Evolutionary conservation across 495 filamentous ascomycete species (phyloP).

Genomic region (Physcia stellaris): DNA sequence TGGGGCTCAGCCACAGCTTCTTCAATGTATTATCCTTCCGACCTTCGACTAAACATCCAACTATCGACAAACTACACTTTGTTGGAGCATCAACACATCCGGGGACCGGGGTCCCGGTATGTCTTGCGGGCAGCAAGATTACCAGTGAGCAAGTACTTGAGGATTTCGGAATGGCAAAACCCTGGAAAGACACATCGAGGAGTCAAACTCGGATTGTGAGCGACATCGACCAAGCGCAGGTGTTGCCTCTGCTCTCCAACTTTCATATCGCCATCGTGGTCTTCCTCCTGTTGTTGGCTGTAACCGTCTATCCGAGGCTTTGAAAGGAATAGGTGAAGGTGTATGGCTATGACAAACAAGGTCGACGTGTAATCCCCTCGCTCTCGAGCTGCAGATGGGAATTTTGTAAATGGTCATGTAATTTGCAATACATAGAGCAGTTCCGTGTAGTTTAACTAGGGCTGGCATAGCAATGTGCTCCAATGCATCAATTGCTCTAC

Average conservation of each 20-base stretch:
- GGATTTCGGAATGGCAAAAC: conserved; percentile 13
- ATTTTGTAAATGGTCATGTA: too few relatives aligned
- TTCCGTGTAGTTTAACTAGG: too few relatives aligned
- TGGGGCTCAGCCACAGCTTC: conserved; percentile 53
- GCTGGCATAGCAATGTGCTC: too few relatives aligned
- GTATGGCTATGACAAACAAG: too few relatives aligned
- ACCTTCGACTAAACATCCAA: conserved; percentile 38
- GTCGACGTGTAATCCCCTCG: too few relatives aligned
- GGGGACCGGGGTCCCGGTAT: conserved; percentile 58
- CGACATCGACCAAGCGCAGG: conserved; percentile 15
- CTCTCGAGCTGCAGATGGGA: too few relatives aligned
- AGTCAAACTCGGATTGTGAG: conserved; percentile 4
- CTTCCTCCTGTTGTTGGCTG: conserved; percentile 5
- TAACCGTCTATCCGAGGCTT: too few relatives aligned
- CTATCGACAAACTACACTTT: conserved; percentile 41
- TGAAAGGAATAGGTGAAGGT: too few relatives aligned
- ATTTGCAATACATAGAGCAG: too few relatives aligned
- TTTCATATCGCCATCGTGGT: conserved; percentile 13
- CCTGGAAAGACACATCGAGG: conserved; percentile 7
- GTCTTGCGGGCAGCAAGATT: conserved; percentile 48
- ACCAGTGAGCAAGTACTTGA: conserved; percentile 41
- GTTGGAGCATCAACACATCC: conserved; percentile 61
- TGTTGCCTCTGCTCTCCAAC: conserved; percentile 15
- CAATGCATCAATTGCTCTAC: too few relatives aligned
- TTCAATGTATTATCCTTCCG: conserved; percentile 58